Percentiles rank a stretch among this genome's conserved stretches.
phyloP scores from a whole-genome alignment of 1,284 basidiomycete genomes.

The Bondarzewia mesenterica region DNA sequence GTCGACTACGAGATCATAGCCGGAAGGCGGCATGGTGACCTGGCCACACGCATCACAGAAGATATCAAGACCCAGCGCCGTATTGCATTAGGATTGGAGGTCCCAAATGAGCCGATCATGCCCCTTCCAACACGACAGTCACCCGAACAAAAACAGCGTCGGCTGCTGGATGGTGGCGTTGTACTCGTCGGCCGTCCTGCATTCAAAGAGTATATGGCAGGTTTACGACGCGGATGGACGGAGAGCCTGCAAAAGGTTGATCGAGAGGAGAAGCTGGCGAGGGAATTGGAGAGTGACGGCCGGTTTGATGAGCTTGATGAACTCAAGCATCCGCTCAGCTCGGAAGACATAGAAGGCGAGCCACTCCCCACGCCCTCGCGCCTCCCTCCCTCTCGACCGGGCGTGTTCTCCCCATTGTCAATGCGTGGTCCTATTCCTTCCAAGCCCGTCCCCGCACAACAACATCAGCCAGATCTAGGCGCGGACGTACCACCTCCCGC shows the following conservation, averaged over 20 bases:
- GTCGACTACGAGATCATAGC: conserved; percentile 85
- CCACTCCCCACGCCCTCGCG: conserved; percentile 33
- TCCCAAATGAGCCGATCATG: conserved; percentile 32
- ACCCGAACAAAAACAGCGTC: conserved; percentile 46
- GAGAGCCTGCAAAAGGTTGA: conserved; percentile 64
- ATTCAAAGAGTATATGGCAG: conserved; percentile 92
- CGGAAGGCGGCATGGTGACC: conserved; percentile 81
- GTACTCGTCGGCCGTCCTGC: conserved; percentile 88
- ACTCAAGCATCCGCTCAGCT: conserved; percentile 8
- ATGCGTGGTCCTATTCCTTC: conserved; percentile 2
- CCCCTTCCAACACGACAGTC: conserved; percentile 52
- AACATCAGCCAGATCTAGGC: conserved; percentile 12
- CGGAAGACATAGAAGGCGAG: conserved; percentile 21
- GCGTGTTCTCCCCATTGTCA: conserved; percentile 32
- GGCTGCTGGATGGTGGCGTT: conserved; percentile 75
- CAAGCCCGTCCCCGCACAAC: conserved; percentile 8
- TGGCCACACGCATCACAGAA: conserved; percentile 70
- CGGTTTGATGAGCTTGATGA: conserved; percentile 63
- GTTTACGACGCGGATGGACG: conserved; percentile 83
- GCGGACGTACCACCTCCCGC: conserved; percentile 37
- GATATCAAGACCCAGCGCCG: conserved; percentile 63
- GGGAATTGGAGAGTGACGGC: conserved; percentile 63
- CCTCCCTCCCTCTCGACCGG: conserved; percentile 28
- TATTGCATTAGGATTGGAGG: conserved; percentile 54
- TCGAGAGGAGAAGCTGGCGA: conserved; percentile 69